Evolutionary conservation across 2,329 filamentous ascomycete genomes (phyloP).

Genomic region (Leptographium wingfieldii): DNA sequence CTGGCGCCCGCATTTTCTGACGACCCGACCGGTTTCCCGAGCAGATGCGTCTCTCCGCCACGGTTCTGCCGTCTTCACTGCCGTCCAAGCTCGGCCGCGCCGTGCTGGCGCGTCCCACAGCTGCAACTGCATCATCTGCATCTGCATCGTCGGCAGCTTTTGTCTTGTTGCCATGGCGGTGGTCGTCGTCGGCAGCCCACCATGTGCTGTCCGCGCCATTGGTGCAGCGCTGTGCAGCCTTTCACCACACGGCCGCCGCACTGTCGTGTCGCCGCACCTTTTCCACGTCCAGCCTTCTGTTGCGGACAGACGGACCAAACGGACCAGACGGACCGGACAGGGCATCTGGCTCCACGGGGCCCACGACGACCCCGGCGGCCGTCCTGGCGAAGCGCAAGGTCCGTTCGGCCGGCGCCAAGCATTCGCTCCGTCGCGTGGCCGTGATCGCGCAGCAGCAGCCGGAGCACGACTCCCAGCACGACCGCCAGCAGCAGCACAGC

Average conservation of each 20-base stretch:
- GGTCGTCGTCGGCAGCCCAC: not conserved
- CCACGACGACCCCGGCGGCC: not conserved
- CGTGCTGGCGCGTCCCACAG: not conserved
- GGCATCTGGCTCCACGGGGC: not conserved
- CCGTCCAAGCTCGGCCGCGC: not conserved
- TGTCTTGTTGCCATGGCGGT: not conserved
- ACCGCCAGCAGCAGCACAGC: not conserved
- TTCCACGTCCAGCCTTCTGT: slow-evolving; percentile 51
- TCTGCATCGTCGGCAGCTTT: not conserved
- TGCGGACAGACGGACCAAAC: slow-evolving; percentile 26
- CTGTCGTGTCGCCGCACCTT: slow-evolving; percentile 47
- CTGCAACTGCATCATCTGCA: not conserved
- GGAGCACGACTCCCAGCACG: slow-evolving; percentile 8
- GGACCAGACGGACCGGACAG: not conserved
- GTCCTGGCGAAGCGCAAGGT: slow-evolving; percentile 12
- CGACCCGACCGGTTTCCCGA: not conserved
- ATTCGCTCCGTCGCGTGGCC: slow-evolving; percentile 71
- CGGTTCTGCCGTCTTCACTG: not conserved
- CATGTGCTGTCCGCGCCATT: not conserved
- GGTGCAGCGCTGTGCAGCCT: slow-evolving; percentile 12
- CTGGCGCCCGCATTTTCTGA: not conserved
- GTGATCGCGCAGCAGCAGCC: slow-evolving; percentile 63
- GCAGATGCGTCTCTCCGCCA: not conserved
- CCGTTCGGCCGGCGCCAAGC: slow-evolving; percentile 27
- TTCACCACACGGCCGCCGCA: slow-evolving; percentile 32